Evolutionary conservation across 441 rosid species (phyloP).

Genomic region (Oxalis stricta): DNA sequence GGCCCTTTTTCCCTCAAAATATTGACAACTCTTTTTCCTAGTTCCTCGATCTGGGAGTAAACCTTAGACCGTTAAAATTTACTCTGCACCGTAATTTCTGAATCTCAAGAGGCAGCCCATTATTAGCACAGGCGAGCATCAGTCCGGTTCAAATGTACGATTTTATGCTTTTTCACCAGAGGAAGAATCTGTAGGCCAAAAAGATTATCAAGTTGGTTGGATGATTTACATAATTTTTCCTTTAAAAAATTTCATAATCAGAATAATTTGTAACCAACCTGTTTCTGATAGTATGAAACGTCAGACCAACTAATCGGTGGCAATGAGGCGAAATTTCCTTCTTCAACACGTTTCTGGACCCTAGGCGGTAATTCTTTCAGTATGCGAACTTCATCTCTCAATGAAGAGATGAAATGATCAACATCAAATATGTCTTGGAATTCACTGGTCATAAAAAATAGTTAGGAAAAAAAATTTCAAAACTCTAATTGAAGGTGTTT

Average conservation of each 20-base stretch:
- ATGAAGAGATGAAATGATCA: conserved; percentile 51
- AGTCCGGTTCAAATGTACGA: conserved; percentile 47
- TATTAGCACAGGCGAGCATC: conserved; percentile 62
- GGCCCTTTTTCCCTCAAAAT: conserved; percentile 60
- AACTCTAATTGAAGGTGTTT: background rate
- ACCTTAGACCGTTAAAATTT: conserved; percentile 46
- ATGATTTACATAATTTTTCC: background rate
- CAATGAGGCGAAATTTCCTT: conserved; percentile 34
- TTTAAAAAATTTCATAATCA: too few relatives aligned
- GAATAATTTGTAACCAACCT: too few relatives aligned
- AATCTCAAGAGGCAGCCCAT: conserved; percentile 44
- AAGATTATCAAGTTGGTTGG: conserved; percentile 9
- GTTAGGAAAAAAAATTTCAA: background rate
- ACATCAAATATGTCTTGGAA: conserved; percentile 62
- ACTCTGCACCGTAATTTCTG: conserved; percentile 62
- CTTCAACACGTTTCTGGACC: conserved; percentile 42
- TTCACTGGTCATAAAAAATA: conserved; percentile 27
- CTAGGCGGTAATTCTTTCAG: conserved; percentile 54
- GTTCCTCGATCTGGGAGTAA: conserved; percentile 49
- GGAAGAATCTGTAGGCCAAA: conserved; percentile 46
- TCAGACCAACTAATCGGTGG: conserved; percentile 71
- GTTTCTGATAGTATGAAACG: conserved; percentile 49
- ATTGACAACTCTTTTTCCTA: conserved; percentile 43
- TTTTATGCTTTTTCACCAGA: conserved; percentile 41
- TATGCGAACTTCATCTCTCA: conserved; percentile 68